phyloP scores from a whole-genome alignment of 345 rosid genomes.

The Moricandia arvensis region DNA sequence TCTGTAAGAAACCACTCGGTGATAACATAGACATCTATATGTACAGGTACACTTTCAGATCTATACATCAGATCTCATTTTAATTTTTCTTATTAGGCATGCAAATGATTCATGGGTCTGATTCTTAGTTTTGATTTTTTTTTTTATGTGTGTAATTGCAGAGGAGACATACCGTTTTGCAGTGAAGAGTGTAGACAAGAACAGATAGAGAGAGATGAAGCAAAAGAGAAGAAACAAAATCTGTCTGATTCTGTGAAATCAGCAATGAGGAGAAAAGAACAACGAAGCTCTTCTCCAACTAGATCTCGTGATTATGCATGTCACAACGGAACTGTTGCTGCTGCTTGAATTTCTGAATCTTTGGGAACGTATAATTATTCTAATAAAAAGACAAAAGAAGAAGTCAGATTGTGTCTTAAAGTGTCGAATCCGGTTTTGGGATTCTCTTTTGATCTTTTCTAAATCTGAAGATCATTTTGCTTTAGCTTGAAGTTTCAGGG shows the following conservation, averaged over 20 bases:
- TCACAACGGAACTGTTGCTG: constrained; percentile 37
- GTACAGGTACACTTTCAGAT: constrained; percentile 55
- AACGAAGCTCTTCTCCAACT: constrained; percentile 33
- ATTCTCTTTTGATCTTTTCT: constrained; percentile 15
- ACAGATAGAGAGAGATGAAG: constrained; percentile 77
- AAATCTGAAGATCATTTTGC: neutral
- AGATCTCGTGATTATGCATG: constrained; percentile 36
- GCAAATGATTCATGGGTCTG: neutral
- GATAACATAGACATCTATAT: constrained; percentile 73
- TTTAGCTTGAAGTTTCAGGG: constrained; percentile 13
- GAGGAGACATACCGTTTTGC: constrained; percentile 87
- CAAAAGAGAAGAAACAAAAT: constrained; percentile 55
- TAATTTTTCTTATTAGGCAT: neutral
- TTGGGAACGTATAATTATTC: neutral
- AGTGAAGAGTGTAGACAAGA: constrained; percentile 87
- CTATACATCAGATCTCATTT: constrained; percentile 18
- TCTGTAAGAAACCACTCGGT: constrained; percentile 67
- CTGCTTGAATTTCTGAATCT: constrained; percentile 27
- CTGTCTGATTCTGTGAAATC: constrained; percentile 62
- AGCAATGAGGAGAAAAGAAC: constrained; percentile 46
- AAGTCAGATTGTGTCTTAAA: neutral
- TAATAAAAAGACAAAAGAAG: neutral
- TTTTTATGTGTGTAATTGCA: constrained; percentile 25
- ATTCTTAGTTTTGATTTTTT: constrained; percentile 17
- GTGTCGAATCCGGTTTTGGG: constrained; percentile 18